A percentile compares a stretch with the other conserved stretches of the same genome.
These are phyloP conservation scores for Solanum neorickii DNA, from an alignment of 257 asterid genomes.

Conservation along the genomic window DNA sequence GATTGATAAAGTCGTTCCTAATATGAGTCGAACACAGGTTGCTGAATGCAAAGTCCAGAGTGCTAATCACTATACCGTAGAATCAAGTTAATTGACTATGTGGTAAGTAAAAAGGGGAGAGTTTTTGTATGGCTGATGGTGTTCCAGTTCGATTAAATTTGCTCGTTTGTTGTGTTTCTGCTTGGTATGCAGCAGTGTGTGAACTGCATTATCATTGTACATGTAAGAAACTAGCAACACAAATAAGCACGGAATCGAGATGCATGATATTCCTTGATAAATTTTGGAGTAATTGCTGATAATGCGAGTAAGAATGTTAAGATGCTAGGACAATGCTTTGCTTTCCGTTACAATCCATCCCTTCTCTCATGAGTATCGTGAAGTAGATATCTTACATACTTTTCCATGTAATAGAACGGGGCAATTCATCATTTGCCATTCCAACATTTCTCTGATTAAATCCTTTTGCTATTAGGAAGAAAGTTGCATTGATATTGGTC, in stretches of 20 bases:
- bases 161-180: neutral
- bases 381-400: neutral
- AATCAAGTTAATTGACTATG: neutral
- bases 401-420: neutral
- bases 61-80: constrained; percentile 92
- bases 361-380: neutral
- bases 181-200: neutral
- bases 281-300: neutral
- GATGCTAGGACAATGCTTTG: neutral
- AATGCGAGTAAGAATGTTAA: neutral
- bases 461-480: neutral
- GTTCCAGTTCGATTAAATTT: neutral
- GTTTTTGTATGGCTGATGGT: neutral
- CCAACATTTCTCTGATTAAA: neutral
- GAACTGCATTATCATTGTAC: neutral
- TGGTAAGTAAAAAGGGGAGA: neutral
- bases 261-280: neutral
- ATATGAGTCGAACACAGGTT: constrained; percentile 99
- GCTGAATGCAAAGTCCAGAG: constrained; percentile 99
- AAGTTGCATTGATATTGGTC: neutral
- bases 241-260: neutral
- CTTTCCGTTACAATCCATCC: neutral
- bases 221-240: neutral
- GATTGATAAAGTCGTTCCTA: constrained; percentile 40
- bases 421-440: neutral